A percentile compares a stretch with the other conserved stretches of the same genome.
Evolutionary conservation across 768 basidiomycete genomes (phyloP).

Genomic region (Gelatoporia subvermispora): DNA sequence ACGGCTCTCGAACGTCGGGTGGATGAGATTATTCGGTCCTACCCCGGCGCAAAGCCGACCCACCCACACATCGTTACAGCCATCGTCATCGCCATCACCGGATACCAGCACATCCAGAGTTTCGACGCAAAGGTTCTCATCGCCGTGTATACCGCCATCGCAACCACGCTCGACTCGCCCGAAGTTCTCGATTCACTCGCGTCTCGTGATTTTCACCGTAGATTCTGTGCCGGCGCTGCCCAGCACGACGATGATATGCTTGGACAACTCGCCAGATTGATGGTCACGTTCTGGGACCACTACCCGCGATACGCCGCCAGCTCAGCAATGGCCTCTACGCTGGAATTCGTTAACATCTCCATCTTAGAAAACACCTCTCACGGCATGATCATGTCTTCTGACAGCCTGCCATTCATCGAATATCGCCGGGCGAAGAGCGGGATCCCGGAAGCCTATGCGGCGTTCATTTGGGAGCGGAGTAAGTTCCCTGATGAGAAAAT

Average conservation of each 20-base stretch:
- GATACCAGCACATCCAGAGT: constrained; percentile 1
- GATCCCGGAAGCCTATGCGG: constrained; percentile 28
- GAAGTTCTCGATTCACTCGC: not conserved
- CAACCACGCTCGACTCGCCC: not conserved
- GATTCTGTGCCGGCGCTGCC: not conserved
- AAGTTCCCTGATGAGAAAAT: constrained; percentile 24
- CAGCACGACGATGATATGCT: not conserved
- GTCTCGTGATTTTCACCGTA: not conserved
- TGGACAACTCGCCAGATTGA: not conserved
- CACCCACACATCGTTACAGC: not conserved
- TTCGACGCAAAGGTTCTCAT: constrained; percentile 1
- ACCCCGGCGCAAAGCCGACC: not conserved
- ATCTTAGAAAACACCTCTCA: constrained; percentile 16
- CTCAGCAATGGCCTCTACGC: not conserved
- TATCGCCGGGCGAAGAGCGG: constrained; percentile 27
- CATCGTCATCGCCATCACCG: not conserved
- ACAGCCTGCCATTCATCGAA: constrained; percentile 21
- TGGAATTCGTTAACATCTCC: not conserved
- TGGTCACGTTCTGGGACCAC: not conserved
- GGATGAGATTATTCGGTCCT: not conserved
- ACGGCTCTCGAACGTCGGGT: constrained; percentile 1
- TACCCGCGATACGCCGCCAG: not conserved
- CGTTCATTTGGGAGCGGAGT: constrained; percentile 31
- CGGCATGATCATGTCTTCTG: constrained; percentile 21
- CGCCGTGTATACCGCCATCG: not conserved